phyloP scores from a whole-genome alignment of 2,329 filamentous ascomycete genomes.

The Mycogone perniciosa region DNA sequence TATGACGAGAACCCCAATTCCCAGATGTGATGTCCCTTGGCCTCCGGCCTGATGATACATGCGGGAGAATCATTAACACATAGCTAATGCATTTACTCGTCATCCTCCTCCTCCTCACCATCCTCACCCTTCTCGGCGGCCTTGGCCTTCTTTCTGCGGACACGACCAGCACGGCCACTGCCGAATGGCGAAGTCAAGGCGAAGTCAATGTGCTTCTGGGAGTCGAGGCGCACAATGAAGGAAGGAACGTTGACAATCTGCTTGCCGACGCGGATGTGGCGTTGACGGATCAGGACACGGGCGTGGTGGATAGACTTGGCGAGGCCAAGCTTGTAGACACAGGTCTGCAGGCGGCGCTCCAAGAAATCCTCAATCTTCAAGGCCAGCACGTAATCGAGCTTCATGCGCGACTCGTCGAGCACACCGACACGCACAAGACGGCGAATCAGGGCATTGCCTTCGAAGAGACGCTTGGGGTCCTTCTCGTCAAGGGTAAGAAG shows the following conservation, averaged over 20 bases:
- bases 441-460: constrained; percentile 99
- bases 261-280: constrained; percentile 99
- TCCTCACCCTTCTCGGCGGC: constrained; percentile 80
- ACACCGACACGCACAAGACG: constrained; percentile 99
- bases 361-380: constrained; percentile 99
- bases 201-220: constrained; percentile 99
- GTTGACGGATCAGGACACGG: constrained; percentile 98
- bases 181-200: constrained; percentile 95
- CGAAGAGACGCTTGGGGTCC: constrained; percentile 99
- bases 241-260: constrained; percentile 99
- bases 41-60: constrained; percentile 22
- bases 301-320: constrained; percentile 99
- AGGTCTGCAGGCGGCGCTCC: constrained; percentile 99
- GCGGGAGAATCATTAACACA: constrained; percentile 25
- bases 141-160: constrained; percentile 99
- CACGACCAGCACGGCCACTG: constrained; percentile 93
- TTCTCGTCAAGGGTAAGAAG: constrained; percentile 99
- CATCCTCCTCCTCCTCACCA: constrained; percentile 80
- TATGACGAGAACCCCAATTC: constrained; percentile 39
- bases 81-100: constrained; percentile 50
- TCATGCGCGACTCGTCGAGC: constrained; percentile 99
- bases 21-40: constrained; percentile 32
- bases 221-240: constrained; percentile 99
- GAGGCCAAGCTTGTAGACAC: constrained; percentile 99
- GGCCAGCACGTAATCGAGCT: constrained; percentile 99